Evolutionary conservation across 2,329 filamentous ascomycete species (phyloP), one percentile per base, ranked within the genome.

Genomic region (Botrytis medusae): DNA sequence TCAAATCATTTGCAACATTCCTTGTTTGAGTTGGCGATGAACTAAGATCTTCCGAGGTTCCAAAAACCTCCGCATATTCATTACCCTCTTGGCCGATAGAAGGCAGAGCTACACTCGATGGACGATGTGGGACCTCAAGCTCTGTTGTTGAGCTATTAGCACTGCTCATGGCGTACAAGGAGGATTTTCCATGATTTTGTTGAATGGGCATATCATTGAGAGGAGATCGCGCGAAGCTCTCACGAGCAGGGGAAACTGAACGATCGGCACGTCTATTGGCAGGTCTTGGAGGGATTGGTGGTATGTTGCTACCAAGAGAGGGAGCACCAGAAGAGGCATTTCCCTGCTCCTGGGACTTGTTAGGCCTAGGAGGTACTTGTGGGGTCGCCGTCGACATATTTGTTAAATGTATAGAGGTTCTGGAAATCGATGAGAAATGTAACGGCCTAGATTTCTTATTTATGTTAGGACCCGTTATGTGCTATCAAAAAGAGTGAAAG

Each of bases 51-150:
- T 86, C 84, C 48, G 85, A 79, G 48, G 87, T 81, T 34, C 82
- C 81, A 80, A 76, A 82, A 69, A 89, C 84, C 79, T 89, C 91
- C 70, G 89, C 93, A 83, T 98, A 98, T 84, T 98, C 95, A 77
- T 87, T 90, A 75, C 95, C 95, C 84, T 98, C 95, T 81, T 98
- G 91, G 73, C 95, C 95, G 72, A 97, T 87, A 1, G 92, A 92
- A 25, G 95, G 95, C 81, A 98, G 88, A 37, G 72, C 88, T 73
- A 97, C 93, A 80, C 93, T 97, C 67, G 90, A 88, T 51, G 92
- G 89, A 69, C 93, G 92, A 60, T 87, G 79, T 29, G 85, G 83
- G n/a, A 69, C 20, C 9, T 69, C 65, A 42, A 86, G 81, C 76
- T 86, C 82, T 14, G 79, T 61, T 46, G 71, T 74, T 83, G 76